Base-by-base conservation (phyloP, 805 yeast species). In the Candida multigemmis region DNA sequence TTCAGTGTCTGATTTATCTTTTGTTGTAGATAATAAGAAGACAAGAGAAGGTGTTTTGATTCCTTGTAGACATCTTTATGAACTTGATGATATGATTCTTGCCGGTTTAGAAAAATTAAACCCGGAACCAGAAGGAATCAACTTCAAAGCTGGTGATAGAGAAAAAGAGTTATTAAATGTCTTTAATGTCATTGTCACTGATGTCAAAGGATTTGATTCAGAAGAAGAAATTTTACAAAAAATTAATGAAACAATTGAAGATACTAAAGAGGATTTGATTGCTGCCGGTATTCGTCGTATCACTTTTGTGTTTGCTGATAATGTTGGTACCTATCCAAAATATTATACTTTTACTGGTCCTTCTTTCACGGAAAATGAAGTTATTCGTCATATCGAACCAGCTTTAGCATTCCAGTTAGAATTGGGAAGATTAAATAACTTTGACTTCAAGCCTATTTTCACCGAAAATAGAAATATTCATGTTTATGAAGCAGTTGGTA, bases 331-430 rank as follows among this genome's bases (percentile, higher is more conserved):
- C 26, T 87, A 89, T 57, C 98, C 98, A 44, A 83, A 81, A 56
- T 91, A 89, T 66, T 91, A 78, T 65, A 91, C 97, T 20, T 91
- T 84, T 72, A 83, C 82, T 47, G 94, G 89, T 35, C 94, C 94
- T 27, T 68, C 69, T 19, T 91, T 81, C 51, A 46, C 44, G 19
- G 99, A 91, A 62, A 94, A 91, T 62, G 75, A 78, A 58, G 87
- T 87, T 12, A 82, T 91, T 53, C 86, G 99, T 65, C 96, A 91
- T 53, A 86, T 91, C 42, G 97, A 91, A 58, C 99, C 99, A 14
- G 96, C 97, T 22, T 68, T 89, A 46, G 97, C 98, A 27, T 91
- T 77, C 81, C 98, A 91, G 65, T 71, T 91, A 41, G 99, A 91
- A 61, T 70, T 91, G 37, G 89, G 84, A 46, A 77, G 97, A 62